These are phyloP conservation scores for Chrysosporium queenslandicum DNA, from an alignment of 2,329 filamentous ascomycete genomes.

Conservation along the genomic window DNA sequence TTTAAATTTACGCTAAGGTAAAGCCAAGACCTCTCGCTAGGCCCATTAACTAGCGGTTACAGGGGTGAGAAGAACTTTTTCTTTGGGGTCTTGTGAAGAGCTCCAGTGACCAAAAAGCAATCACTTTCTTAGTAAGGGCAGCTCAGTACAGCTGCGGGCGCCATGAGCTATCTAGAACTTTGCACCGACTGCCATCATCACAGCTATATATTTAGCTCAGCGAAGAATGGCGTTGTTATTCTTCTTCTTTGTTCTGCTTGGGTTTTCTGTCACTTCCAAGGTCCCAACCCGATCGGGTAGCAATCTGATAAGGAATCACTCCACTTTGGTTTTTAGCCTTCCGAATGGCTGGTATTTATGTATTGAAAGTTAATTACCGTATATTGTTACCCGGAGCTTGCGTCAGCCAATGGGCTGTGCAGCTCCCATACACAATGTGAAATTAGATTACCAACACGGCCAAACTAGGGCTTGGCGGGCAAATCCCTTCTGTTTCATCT, in stretches of 20 bases:
- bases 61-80: neutral
- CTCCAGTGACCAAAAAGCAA: neutral
- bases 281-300: neutral
- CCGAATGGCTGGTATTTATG: neutral
- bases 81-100: neutral
- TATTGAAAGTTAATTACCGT: neutral
- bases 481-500: neutral
- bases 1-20: constrained; percentile 3
- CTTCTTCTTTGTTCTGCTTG: neutral
- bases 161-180: no score
- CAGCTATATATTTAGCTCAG: neutral
- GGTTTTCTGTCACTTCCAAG: neutral
- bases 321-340: neutral
- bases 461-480: neutral
- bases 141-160: no score
- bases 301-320: constrained; percentile 8
- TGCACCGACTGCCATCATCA: no score
- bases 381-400: neutral
- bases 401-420: neutral
- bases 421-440: neutral
- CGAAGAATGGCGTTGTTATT: neutral
- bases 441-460: neutral
- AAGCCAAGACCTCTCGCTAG: constrained; percentile 2
- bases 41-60: neutral
- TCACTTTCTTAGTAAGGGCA: no score